Base-by-base conservation (phyloP, 805 yeast species). In the Metschnikowia lochheadii region DNA sequence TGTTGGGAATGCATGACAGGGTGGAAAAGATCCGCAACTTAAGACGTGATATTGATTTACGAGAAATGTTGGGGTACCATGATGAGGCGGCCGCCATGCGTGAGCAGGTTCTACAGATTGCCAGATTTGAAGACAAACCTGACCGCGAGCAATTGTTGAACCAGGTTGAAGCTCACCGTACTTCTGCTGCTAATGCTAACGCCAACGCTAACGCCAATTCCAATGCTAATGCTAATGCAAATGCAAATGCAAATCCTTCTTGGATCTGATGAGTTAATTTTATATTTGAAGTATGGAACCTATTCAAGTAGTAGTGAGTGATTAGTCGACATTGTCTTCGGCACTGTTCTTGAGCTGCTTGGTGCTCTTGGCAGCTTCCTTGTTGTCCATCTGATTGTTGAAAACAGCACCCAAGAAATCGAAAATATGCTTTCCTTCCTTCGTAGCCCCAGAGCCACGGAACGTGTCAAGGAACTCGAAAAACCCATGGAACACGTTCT, bases 401-500 rank as follows among this genome's bases (percentile, higher is more conserved):
- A 67, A 70, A 6, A 60, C 75, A 4, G 80, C 78, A 26, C 79
- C 78, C 54, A 79, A 62, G 62, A 81, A 85, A 59, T 81, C 84
- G 59, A 84, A 81, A 15, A 81, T 78, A 33, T 81, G 81, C 40
- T 82, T 82, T 13, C 62, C 62, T 31, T 59, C 57, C 44, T 62
- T 64, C 29, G 68, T 68, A 37, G 69, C 69, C 17, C 63, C 63
- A 15, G 60, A 54, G 26, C 80, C 78, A 52, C 61, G 69, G 65
- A 85, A 89, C 36, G 86, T 82, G 68, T 92, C 99, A 57, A 94
- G 85, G 65, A 88, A 92, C 41, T 87, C 87, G 68, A 88, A 94
- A 64, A 94, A 92, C 0, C 96, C 96, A 56, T 89, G 84, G 71
- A 88, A 91, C 3, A 85, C 86, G 62, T 90, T 89, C 61, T 90